A percentile compares a stretch with the other conserved stretches of the same genome.
These are phyloP conservation scores for Penicillium sp. DNA, from an alignment of 2,329 filamentous ascomycete genomes.

Conservation along the genomic window DNA sequence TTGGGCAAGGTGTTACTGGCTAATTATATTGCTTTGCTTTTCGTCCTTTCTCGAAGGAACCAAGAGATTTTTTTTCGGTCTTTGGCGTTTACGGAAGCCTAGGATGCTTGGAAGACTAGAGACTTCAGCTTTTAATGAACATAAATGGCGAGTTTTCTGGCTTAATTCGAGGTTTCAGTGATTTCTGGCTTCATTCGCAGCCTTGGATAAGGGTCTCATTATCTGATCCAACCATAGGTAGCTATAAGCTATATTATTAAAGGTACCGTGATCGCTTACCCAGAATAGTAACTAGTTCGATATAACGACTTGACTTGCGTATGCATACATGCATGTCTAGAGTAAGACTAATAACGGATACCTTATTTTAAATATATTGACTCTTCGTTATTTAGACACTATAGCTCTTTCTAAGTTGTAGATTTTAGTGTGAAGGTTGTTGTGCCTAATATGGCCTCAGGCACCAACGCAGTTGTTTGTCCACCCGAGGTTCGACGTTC, in stretches of 20 bases:
- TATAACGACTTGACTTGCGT: not conserved
- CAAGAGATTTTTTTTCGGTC: not conserved
- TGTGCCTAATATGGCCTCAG: conserved; percentile 4
- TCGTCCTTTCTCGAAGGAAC: not conserved
- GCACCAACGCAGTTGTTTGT: conserved; percentile 1
- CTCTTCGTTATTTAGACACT: not conserved
- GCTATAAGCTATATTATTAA: no score
- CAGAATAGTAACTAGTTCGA: not conserved
- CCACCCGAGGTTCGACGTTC: conserved; percentile 1
- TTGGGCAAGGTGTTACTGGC: not conserved
- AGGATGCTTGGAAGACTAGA: not conserved
- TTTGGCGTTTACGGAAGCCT: not conserved
- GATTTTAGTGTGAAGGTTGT: not conserved
- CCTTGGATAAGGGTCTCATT: not conserved
- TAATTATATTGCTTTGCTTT: not conserved
- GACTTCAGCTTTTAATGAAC: not conserved
- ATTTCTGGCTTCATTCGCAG: not conserved
- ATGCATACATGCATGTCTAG: not conserved
- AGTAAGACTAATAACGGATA: not conserved
- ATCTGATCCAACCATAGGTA: not conserved
- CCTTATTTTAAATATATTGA: not conserved
- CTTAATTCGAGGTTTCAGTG: not conserved
- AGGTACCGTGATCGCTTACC: not conserved
- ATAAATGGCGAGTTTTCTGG: not conserved
- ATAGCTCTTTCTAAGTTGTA: not conserved